Evolutionary conservation across 352 stramenopile genomes (phyloP).

Genomic region (Phytophthora colocasiae): DNA sequence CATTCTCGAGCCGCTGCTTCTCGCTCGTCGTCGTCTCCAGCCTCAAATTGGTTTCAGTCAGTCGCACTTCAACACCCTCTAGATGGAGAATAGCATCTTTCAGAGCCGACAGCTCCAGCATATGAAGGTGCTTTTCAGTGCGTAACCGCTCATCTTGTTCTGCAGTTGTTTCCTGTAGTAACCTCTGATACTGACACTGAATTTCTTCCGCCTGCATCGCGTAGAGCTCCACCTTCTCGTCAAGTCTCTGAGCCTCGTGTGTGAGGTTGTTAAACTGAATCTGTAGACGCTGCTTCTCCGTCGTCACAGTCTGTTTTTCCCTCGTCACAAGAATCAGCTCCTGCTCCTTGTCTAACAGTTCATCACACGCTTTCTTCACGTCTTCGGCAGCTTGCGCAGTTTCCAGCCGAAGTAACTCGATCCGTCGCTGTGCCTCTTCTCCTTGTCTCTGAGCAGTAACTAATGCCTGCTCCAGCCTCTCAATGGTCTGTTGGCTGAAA

Average conservation of each 20-base stretch:
- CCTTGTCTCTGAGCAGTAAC: conserved; percentile 39
- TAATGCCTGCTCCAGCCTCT: conserved; percentile 54
- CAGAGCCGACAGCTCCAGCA: conserved; percentile 48
- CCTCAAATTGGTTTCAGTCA: conserved; percentile 20
- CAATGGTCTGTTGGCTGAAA: conserved; percentile 55
- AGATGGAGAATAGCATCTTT: conserved; percentile 54
- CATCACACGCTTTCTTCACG: conserved; percentile 36
- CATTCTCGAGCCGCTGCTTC: conserved; percentile 23
- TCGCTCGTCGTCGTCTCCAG: conserved; percentile 21
- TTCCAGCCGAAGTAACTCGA: conserved; percentile 63
- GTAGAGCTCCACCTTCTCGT: conserved; percentile 44
- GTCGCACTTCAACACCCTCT: conserved; percentile 45
- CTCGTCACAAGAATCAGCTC: conserved; percentile 39
- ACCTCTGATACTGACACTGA: conserved; percentile 37
- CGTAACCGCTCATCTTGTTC: conserved; percentile 58
- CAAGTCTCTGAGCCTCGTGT: conserved; percentile 33
- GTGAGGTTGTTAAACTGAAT: conserved; percentile 63
- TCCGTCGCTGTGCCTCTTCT: conserved; percentile 60
- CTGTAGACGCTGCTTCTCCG: conserved; percentile 53
- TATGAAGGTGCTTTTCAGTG: conserved; percentile 53
- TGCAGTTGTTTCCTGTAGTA: conserved; percentile 40
- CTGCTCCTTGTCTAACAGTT: conserved; percentile 48
- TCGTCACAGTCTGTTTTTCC: conserved; percentile 39
- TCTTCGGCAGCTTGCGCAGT: conserved; percentile 49
- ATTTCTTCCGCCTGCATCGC: conserved; percentile 60